Evolutionary conservation across 306 rosid species (phyloP), one percentile per base, ranked within the genome.

Genomic region (Quercus wislizeni): DNA sequence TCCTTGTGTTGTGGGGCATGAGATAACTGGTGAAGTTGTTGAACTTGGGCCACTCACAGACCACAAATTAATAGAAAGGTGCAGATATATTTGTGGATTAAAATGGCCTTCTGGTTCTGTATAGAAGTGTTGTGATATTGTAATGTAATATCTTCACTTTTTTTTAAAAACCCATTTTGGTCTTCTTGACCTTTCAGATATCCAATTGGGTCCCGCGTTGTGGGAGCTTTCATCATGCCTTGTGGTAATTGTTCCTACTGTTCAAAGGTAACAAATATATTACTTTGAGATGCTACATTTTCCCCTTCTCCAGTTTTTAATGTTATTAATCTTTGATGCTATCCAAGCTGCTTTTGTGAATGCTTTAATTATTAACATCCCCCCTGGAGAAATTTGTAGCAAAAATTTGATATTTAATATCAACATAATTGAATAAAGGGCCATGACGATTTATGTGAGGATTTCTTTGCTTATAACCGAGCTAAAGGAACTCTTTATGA

Each of bases 151-250:
- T 49, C 18, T 52, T 80, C 6, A 5, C 54, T 41, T 35, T 1
- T 1, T 6, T 2, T 2, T 5, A 27, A 78, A 0, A 17, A 17
- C 14, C 52, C 18, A 52, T 38, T 21, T 27, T 35, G 4, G 59
- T 43, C 31, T 61, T 80, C 69, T 81, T 63, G 5, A 7, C 52
- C 67, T 82, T 70, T 72, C 89, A 94, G 99, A 84, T 89, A 89
- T 80, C 99, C 97, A 0, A 55, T 92, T 79, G 98, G 99, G 69
- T 90, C 97, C 70, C 89, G 76, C 74, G 97, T 86, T 63, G 87
- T 95, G 64, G 97, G 99, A 67, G 85, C 99, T 85, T 95, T 92
- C 81, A 95, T 92, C 88, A 92, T 95, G 97, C 98, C 99, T 83
- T 95, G 99, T 82, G 99, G 99, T 28, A 89, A 81, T 81, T 95